A percentile compares a stretch with the other conserved stretches of the same genome.
These are phyloP conservation scores for Arachis hypogaea DNA, from an alignment of 306 rosid genomes.

Conservation along the genomic window DNA sequence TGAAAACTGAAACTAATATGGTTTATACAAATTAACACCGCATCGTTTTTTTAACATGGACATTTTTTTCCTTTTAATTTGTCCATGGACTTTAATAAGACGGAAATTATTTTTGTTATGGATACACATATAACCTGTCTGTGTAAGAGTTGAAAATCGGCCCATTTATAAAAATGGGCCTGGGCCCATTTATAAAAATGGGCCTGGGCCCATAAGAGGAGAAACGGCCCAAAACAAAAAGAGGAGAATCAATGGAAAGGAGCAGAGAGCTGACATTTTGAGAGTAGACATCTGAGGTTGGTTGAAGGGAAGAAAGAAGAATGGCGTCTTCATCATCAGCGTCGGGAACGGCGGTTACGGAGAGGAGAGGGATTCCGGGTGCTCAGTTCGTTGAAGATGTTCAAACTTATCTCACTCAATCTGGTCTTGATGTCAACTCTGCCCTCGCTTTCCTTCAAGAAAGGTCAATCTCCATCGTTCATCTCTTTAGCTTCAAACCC, in stretches of 20 bases:
- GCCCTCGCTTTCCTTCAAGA: constrained; percentile 73
- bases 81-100: too few species aligned
- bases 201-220: not conserved
- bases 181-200: not conserved
- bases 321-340: constrained; percentile 47
- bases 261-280: not conserved
- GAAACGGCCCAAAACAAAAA: not conserved
- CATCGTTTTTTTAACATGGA: too few species aligned
- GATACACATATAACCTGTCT: too few species aligned
- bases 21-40: too few species aligned
- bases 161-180: too few species aligned
- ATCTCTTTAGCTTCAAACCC: too few species aligned
- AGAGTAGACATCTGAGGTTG: too few species aligned
- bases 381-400: constrained; percentile 77
- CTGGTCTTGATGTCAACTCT: constrained; percentile 65
- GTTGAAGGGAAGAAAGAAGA: too few species aligned
- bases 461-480: constrained; percentile 41
- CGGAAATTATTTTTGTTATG: too few species aligned
- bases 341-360: constrained; percentile 40
- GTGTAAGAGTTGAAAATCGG: too few species aligned
- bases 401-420: constrained; percentile 63
- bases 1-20: too few species aligned
- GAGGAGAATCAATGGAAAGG: not conserved
- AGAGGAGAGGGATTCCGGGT: constrained; percentile 72
- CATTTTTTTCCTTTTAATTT: too few species aligned